Evolutionary conservation across 2,329 filamentous ascomycete genomes (phyloP), one percentile per base, ranked within the genome.

Genomic region (Colletotrichum tofieldiae): DNA sequence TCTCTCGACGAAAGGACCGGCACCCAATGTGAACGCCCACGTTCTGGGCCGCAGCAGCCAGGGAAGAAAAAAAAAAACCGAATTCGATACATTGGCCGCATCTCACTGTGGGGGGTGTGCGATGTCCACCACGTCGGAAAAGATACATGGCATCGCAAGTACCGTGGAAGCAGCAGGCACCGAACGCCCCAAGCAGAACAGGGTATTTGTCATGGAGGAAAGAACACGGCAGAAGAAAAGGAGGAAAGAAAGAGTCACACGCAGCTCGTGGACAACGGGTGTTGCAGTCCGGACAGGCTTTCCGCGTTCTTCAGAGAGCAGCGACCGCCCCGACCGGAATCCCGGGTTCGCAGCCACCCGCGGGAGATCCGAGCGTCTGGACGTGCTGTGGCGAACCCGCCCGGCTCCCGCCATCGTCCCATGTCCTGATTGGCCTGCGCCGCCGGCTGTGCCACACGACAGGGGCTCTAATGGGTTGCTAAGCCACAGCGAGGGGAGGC

Each of bases 211-310:
- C 45, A 63, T 14, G 11, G 32, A 16, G 39, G 11, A 11, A 37
- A 35, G 58, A 61, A 61, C 26, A 23, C 16, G 9, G n/a, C 7
- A 45, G 41, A 43, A 54, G 51, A 6, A 8, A 2, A 45, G 2
- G 18, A 51, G 4, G 14, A 16, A 51, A n/a, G 16, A 45, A 26
- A 39, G 59, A 29, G 59, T 35, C 29, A 61, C n/a, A 39, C 20
- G 16, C 32, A 26, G 5, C 14, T 8, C n/a, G 3, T n/a, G 3
- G 59, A 29, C 14, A 37, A 6, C 12, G 35, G 45, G 60, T 63
- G 60, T 63, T 29, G 60, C 52, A 32, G 60, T 63, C 60, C 47
- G 16, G 47, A 63, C 45, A 63, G 60, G 41, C 45, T 63, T 63
- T 51, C 56, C 39, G 20, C 41, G 9, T 52, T 58, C 35, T 58